Conservation (phyloP, 2,329 filamentous ascomycete species). For the Erysiphe neolycopersici region DNA sequence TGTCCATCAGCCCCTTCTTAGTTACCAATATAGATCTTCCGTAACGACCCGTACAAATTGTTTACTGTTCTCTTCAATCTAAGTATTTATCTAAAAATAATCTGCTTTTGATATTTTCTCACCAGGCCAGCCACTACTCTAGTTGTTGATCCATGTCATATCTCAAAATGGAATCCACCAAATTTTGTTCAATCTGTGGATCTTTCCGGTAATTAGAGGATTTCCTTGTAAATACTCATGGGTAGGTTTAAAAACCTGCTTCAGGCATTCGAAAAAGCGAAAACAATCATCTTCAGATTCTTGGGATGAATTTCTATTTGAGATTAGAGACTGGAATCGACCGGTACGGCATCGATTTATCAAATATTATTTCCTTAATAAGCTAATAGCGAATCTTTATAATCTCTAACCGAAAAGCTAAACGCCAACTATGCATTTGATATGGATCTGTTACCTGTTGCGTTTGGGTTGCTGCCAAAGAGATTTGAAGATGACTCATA, state of each 20-base stretch:
- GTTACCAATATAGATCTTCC: no score
- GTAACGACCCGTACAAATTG: no score
- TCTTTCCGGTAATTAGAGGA: neutral
- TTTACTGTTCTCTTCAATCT: no score
- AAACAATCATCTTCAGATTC: neutral
- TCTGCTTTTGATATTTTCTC: no score
- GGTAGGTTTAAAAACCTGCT: neutral
- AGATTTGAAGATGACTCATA: neutral
- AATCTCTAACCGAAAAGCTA: neutral
- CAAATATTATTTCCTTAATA: neutral
- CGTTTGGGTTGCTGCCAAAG: neutral
- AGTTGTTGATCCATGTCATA: no score
- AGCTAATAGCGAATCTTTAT: neutral
- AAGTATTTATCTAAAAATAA: no score
- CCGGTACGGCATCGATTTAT: neutral
- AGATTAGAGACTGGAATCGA: neutral
- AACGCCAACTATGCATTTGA: neutral
- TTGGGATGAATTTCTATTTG: neutral
- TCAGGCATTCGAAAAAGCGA: neutral
- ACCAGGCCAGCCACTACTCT: no score
- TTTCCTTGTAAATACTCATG: neutral
- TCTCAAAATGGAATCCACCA: neutral
- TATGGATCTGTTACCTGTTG: neutral
- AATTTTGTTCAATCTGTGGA: neutral
- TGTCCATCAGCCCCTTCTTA: no score